Evolutionary conservation across 257 asterid genomes (phyloP), one percentile per base, ranked within the genome.

Genomic region (Catharanthus roseus): DNA sequence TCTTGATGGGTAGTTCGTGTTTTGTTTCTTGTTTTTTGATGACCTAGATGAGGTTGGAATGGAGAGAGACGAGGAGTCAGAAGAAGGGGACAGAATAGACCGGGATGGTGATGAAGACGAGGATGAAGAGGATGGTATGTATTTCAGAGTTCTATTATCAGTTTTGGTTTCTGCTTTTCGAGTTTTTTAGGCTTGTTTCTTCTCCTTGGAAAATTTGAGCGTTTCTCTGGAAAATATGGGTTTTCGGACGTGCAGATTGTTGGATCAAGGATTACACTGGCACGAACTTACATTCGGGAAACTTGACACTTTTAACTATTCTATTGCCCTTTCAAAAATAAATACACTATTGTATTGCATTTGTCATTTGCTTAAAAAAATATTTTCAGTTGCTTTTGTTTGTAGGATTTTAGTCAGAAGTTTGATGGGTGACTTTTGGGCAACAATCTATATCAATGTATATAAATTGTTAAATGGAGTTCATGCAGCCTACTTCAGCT

Each of bases 91-190:
- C 47, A 81, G 56, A 58, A 78, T 60, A 7, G 88, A 75, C 39
- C 87, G 82, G 15, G 85, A 83, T 2, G 88, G 79, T 33, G 91
- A 84, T 12, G 96, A 87, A 3, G 96, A 92, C 0, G 97, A 91
- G 4, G 97, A 90, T n/a, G 88, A 92, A 70, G 98, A 92, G 23
- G 96, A 89, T 33, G 96, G 97, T 90, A 81, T 21, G 71, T 29
- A 26, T 71, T 56, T 24, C n/a, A 19, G 0, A 51, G 16, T 65
- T 28, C 55, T 12, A 13, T 65, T 33, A 23, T 67, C 26, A 9
- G n/a, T 5, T 24, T 45, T 39, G 33, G 65, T 42, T 51, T 49
- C 26, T n/a, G 49, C 56, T 54, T 21, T 67, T 38, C 5, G 21
- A 19, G 42, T 38, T 53, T 16, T 33, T 1, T 11, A 24, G 21